Evolutionary conservation across 169 alveolate species (phyloP).

Genomic region (Plasmodium chabaudi): DNA sequence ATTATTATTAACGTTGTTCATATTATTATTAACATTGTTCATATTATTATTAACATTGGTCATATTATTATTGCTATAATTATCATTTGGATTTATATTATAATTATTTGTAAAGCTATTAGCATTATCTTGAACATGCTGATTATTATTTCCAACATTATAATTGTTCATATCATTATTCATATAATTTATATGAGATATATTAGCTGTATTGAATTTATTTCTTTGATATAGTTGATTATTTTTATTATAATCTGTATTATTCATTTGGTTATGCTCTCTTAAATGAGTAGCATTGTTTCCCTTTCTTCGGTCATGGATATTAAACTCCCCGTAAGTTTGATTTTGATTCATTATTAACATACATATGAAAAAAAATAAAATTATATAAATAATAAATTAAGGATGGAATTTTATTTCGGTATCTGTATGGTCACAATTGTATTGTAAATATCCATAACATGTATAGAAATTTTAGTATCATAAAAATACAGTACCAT

Average conservation of each 20-base stretch:
- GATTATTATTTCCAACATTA: neutral
- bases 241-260: slow-evolving; percentile 13
- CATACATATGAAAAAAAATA: slow-evolving; percentile 1
- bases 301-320: slow-evolving; percentile 51
- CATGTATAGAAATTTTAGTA: too few species aligned
- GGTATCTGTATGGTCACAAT: neutral
- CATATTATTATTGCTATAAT: neutral
- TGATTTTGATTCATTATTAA: slow-evolving; percentile 48
- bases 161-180: neutral
- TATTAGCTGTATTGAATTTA: neutral
- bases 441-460: neutral
- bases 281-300: slow-evolving; percentile 26
- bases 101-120: neutral
- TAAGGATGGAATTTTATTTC: neutral
- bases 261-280: slow-evolving; percentile 23
- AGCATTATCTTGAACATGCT: neutral
- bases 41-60: neutral
- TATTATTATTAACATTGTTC: slow-evolving; percentile 3
- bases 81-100: slow-evolving; percentile 2
- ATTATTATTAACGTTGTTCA: too few species aligned
- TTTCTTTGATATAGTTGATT: slow-evolving; percentile 16
- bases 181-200: slow-evolving; percentile 6
- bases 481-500: too few species aligned
- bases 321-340: slow-evolving; percentile 20
- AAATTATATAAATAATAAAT: neutral